A percentile compares a stretch with the other conserved stretches of the same genome.
phyloP scores from a whole-genome alignment of 2,329 filamentous ascomycete genomes.

The Aspergillus pseudoterreus region DNA sequence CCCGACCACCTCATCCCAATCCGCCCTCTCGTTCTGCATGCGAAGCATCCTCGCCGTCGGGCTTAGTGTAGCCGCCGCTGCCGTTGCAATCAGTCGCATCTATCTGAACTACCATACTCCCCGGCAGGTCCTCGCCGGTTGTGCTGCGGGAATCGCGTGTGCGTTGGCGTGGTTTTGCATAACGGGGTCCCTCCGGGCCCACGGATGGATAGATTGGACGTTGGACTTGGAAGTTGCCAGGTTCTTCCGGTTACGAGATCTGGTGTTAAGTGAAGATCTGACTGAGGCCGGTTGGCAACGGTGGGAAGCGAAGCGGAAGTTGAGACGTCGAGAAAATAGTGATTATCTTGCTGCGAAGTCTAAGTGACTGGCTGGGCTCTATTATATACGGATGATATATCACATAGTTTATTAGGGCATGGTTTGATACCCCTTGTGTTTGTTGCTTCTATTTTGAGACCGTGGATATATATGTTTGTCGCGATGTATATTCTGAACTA shows the following conservation, averaged over 20 bases:
- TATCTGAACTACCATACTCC: conserved; percentile 92
- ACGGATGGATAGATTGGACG: conserved; percentile 68
- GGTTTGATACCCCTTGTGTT: background rate
- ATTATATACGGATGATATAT: background rate
- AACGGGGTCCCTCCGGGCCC: conserved; percentile 63
- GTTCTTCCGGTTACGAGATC: conserved; percentile 71
- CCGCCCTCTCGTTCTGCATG: conserved; percentile 45
- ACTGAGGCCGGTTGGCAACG: conserved; percentile 90
- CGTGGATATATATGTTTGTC: too few species aligned
- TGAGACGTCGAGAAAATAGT: conserved; percentile 24
- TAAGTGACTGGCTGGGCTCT: conserved; percentile 17
- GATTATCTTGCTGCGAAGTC: conserved; percentile 22
- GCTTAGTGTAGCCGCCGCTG: conserved; percentile 58
- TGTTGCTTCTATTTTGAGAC: background rate
- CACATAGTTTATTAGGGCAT: background rate
- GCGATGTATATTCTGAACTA: too few species aligned
- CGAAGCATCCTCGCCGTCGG: conserved; percentile 57
- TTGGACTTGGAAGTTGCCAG: conserved; percentile 63
- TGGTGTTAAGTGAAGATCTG: conserved; percentile 83
- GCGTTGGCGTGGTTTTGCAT: conserved; percentile 75
- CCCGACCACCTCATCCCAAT: conserved; percentile 47
- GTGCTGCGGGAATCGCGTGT: conserved; percentile 64
- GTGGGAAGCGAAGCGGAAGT: conserved; percentile 62
- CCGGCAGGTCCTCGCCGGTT: conserved; percentile 81
- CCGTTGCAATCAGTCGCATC: conserved; percentile 76